A percentile compares a stretch with the other conserved stretches of the same genome.
Evolutionary conservation across 2,329 filamentous ascomycete genomes (phyloP).

Genomic region (Amauroascus verrucosus): DNA sequence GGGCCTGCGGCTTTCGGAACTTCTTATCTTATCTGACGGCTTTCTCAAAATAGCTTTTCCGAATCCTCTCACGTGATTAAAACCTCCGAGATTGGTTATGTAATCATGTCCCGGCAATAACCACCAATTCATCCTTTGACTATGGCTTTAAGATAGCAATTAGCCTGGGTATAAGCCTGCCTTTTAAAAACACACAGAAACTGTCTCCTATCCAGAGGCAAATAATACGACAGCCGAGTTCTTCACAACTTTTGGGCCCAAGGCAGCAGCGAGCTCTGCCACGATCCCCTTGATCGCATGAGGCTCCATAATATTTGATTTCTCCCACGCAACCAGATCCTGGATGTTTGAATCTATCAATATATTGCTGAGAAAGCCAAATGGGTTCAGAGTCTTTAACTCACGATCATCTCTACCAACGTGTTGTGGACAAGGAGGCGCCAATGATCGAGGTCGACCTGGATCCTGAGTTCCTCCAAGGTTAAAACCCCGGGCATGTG

Average conservation of each 20-base stretch:
- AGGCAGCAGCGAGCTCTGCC: constrained; percentile 37
- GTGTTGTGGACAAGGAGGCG: constrained; percentile 32
- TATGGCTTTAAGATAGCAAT: no score
- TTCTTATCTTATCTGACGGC: constrained; percentile 10
- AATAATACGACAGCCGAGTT: constrained; percentile 34
- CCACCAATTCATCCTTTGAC: no score
- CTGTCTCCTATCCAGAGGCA: background rate
- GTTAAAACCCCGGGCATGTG: constrained; percentile 40
- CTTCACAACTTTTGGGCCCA: constrained; percentile 36
- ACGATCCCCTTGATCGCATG: constrained; percentile 40
- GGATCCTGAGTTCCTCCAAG: constrained; percentile 30
- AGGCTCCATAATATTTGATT: constrained; percentile 32
- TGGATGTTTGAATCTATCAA: constrained; percentile 16
- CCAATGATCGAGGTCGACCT: constrained; percentile 38
- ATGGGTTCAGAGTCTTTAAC: constrained; percentile 3
- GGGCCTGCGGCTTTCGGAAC: background rate
- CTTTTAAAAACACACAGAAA: background rate
- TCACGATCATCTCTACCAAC: constrained; percentile 37
- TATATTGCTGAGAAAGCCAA: background rate
- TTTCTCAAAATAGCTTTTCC: constrained; percentile 1
- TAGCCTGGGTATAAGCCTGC: background rate
- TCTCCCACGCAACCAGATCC: constrained; percentile 41
- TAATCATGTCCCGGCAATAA: background rate
- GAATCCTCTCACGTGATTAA: background rate
- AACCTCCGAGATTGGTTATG: background rate